These are phyloP conservation scores for Trichosporon ovoides DNA, from an alignment of 1,284 basidiomycete species.

Conservation along the genomic window DNA sequence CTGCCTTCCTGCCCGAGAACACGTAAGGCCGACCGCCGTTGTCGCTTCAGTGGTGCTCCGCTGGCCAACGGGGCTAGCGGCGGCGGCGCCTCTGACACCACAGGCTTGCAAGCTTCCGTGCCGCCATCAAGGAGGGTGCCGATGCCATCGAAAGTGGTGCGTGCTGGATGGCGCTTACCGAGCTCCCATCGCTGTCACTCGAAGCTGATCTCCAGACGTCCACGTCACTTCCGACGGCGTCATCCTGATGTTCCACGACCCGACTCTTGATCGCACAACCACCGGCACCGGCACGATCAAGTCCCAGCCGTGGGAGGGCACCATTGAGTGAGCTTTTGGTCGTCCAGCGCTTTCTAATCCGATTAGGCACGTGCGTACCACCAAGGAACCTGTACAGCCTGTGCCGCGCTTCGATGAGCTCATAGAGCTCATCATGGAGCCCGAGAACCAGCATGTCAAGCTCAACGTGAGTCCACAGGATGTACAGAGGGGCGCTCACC, in stretches of 20 bases:
- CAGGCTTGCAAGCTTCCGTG: conserved; percentile 82
- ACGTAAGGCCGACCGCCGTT: conserved; percentile 30
- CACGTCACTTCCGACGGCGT: conserved; percentile 88
- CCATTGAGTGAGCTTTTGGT: conserved; percentile 39
- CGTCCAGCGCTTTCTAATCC: not conserved
- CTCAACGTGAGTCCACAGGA: conserved; percentile 58
- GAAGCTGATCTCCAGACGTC: conserved; percentile 68
- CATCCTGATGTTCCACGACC: conserved; percentile 95
- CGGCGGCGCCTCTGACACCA: conserved; percentile 13
- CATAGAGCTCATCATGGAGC: conserved; percentile 69
- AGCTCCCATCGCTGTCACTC: not conserved
- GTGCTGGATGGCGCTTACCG: conserved; percentile 9
- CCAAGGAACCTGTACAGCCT: conserved; percentile 72
- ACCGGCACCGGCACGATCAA: conserved; percentile 54
- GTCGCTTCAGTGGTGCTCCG: not conserved
- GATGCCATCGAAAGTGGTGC: conserved; percentile 80
- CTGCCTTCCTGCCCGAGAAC: conserved; percentile 52
- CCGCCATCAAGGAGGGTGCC: conserved; percentile 83
- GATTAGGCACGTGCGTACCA: conserved; percentile 64
- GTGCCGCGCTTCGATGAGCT: conserved; percentile 86
- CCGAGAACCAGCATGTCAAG: conserved; percentile 60
- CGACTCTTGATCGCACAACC: conserved; percentile 58
- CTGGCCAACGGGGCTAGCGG: conserved; percentile 14
- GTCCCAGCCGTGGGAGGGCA: conserved; percentile 48
- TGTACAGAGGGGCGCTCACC: conserved; percentile 3